Percentiles rank a stretch among this genome's conserved stretches.
Conservation (phyloP, 208 protist species). For the Wallacemonas sp. region DNA sequence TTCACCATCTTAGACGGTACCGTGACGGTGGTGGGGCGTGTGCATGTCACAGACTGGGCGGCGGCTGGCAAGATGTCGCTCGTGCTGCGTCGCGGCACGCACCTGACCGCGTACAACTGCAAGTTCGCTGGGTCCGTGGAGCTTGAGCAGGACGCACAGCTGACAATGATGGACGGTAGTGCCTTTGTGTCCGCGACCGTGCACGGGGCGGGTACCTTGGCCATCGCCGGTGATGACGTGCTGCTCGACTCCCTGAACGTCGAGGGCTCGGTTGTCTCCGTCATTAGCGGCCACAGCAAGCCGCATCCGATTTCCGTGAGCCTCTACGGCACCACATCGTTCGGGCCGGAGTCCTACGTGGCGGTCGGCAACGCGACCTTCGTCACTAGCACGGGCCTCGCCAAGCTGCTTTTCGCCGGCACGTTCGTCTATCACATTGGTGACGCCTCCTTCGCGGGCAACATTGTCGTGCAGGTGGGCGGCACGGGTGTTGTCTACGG, state of each 20-base stretch:
- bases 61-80: slow-evolving; percentile 26
- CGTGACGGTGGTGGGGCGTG: slow-evolving; percentile 42
- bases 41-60: slow-evolving; percentile 54
- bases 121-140: slow-evolving; percentile 33
- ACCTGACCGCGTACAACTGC: slow-evolving; percentile 34
- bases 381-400: slow-evolving; percentile 37
- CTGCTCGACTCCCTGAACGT: slow-evolving; percentile 61
- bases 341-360: slow-evolving; percentile 38
- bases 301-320: slow-evolving; percentile 26
- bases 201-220: slow-evolving; percentile 37
- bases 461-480: slow-evolving; percentile 45
- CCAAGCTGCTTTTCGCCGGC: slow-evolving; percentile 49
- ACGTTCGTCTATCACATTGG: slow-evolving; percentile 29
- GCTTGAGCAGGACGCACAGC: slow-evolving; percentile 37
- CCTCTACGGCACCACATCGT: slow-evolving; percentile 48
- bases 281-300: slow-evolving; percentile 1
- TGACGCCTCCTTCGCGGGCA: slow-evolving; percentile 38
- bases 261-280: slow-evolving; percentile 23
- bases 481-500: slow-evolving; percentile 41
- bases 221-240: slow-evolving; percentile 35
- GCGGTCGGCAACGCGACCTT: slow-evolving; percentile 39
- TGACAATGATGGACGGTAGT: slow-evolving; percentile 41
- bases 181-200: slow-evolving; percentile 38
- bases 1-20: slow-evolving; percentile 51
- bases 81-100: slow-evolving; percentile 28